Base-by-base conservation (phyloP, 306 rosid genomes). In the Cercis canadensis region DNA sequence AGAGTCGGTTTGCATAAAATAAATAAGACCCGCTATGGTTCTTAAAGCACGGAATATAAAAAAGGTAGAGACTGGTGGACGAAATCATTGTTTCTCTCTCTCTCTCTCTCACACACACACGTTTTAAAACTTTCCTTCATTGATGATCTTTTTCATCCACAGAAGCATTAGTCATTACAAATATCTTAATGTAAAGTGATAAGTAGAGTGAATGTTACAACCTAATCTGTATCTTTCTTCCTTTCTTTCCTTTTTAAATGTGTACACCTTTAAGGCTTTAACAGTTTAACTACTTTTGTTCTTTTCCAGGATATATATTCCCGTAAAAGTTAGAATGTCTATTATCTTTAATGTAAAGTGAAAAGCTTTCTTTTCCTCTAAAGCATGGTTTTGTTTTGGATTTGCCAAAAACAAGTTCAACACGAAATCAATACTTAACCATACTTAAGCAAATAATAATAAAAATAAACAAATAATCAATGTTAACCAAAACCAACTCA, bases 21-120 rank as follows among this genome's bases (percentile, higher is more conserved):
- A n/a, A n/a, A n/a, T n/a, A n/a, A n/a, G n/a, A n/a, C n/a, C n/a
- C n/a, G 29, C 29, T 24, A 24, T 24, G 29, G 29, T 24, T 24
- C 29, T 24, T 24, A 24, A 24, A 24, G 29, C 29, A 24, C n/a
- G n/a, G n/a, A n/a, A n/a, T n/a, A n/a, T n/a, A n/a, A n/a, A n/a
- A n/a, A n/a, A n/a, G n/a, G n/a, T n/a, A 31, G 13, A 57, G 54
- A 62, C n/a, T 58, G 46, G 82, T 81, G 80, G 85, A 46, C 5
- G 75, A 67, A 84, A 87, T 85, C 80, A 89, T 83, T 74, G 72
- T 15, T 39, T 62, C 70, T 24, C 29, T 24, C 29, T 24, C n/a
- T n/a, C n/a, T n/a, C 3, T 24, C 29, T 24, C 3, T 69, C 74
- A 64, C 56, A 21, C 37, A 60, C 57, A 50, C 64, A 51, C 16